Evolutionary conservation across 768 basidiomycete species (phyloP), one percentile per base, ranked within the genome.

Genomic region (Mycena alexandri): DNA sequence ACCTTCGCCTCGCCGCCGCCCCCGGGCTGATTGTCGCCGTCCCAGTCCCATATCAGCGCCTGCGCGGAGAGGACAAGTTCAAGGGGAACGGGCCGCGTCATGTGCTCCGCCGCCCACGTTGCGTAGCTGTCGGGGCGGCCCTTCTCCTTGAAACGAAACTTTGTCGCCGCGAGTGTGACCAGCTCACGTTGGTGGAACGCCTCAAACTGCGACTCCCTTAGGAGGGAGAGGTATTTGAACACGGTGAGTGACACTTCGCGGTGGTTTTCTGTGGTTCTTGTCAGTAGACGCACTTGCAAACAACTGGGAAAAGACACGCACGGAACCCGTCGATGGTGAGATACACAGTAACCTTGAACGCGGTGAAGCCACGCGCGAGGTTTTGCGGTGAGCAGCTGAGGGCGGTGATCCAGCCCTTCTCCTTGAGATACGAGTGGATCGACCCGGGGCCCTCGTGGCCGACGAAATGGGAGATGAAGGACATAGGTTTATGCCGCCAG

Each of bases 391-490:
- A 94, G 48, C 89, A 84, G 61, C 85, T 88, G 55, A 99, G 81
- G 14, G 84, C 83, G 33, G 90, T 94, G 42, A 93, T 85, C 95
- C 95, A 97, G 3, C 94, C 93, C 74, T 91, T 92, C 68, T 85
- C 84, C 81, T 97, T 99, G 63, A 99, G 84, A 76, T 95, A 95
- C 0, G 95, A 94, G 72, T 93, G 86, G 34, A 99, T 80, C 0
- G 97, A 98, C 2, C 97, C 97, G 41, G 91, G 89, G 1, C 96
- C 96, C 79, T 98, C 96, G 75, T 98, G 95, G 0, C 96, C 96
- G 36, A 95, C 79, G 74, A 97, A 90, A 75, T 96, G 93, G 5
- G 89, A 84, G 24, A 98, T 75, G 77, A 94, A 92, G 61, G 86
- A 77, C 7, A 83, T 87, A 5, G 96, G 95, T 79, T 96, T 93